Conservation (phyloP, 371 early-diverging fungal species). For the Basidiobolus meristosporus region DNA sequence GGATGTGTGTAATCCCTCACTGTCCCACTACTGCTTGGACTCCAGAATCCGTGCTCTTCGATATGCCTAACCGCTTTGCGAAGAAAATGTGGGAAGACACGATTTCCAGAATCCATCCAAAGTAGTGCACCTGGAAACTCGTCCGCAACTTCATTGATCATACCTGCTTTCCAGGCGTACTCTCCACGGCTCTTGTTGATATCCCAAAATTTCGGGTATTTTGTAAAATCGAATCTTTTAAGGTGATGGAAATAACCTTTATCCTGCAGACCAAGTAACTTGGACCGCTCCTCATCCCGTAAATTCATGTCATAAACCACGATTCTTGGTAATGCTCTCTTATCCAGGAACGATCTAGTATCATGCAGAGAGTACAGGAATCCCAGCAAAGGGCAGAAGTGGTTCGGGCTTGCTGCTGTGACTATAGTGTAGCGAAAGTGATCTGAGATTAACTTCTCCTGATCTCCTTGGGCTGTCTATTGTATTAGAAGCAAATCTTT, state of each 20-base stretch:
- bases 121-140: conserved; percentile 22
- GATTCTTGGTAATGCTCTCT: conserved; percentile 9
- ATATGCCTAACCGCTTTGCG: conserved; percentile 2
- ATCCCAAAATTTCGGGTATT: conserved; percentile 40
- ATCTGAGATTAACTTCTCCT: too few species aligned
- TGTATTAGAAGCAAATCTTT: too few species aligned
- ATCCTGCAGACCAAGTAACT: conserved; percentile 10
- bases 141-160: conserved; percentile 26
- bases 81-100: too few species aligned
- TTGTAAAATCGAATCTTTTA: conserved; percentile 21
- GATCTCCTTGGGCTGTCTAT: too few species aligned
- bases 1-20: conserved; percentile 32
- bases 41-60: conserved; percentile 25
- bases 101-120: conserved; percentile 34
- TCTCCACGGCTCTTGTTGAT: conserved; percentile 30
- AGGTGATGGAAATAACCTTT: conserved; percentile 19
- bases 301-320: conserved; percentile 25
- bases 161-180: conserved; percentile 47
- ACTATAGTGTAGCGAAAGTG: conserved; percentile 16
- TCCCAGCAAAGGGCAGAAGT: conserved; percentile 33
- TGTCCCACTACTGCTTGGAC: conserved; percentile 22
- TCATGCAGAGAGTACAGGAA: conserved; percentile 24
- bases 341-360: not conserved
- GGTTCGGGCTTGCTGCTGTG: conserved; percentile 36
- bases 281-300: conserved; percentile 7